These are phyloP conservation scores for Cladophialophora psammophila DNA, from an alignment of 2,329 filamentous ascomycete genomes.

Conservation along the genomic window DNA sequence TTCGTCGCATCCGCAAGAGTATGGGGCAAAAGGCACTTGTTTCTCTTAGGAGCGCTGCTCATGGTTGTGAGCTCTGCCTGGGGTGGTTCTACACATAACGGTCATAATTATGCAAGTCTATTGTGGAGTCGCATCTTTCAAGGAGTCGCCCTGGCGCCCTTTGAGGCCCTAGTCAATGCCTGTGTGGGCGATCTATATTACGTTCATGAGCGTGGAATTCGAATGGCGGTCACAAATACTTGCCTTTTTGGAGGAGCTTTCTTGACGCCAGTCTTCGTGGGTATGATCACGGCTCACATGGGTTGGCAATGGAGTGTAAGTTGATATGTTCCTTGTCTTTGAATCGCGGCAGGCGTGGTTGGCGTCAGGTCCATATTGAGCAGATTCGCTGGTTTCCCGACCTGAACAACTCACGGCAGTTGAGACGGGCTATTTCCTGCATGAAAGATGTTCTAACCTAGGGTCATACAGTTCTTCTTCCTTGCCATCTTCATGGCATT, in stretches of 20 bases:
- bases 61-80: slow-evolving; percentile 78
- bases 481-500: slow-evolving; percentile 81
- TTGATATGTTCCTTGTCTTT: slow-evolving; percentile 47
- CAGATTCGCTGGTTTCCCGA: background rate
- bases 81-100: slow-evolving; percentile 69
- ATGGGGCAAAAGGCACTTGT: slow-evolving; percentile 91
- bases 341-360: slow-evolving; percentile 41
- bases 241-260: slow-evolving; percentile 75
- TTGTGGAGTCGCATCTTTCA: slow-evolving; percentile 83
- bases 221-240: slow-evolving; percentile 83
- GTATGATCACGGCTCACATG: slow-evolving; percentile 37
- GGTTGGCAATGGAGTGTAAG: slow-evolving; percentile 40
- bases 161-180: slow-evolving; percentile 88
- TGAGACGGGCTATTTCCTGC: slow-evolving; percentile 69
- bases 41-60: slow-evolving; percentile 77
- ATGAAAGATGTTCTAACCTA: slow-evolving; percentile 6
- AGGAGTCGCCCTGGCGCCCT: slow-evolving; percentile 84
- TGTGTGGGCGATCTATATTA: slow-evolving; percentile 89
- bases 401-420: background rate
- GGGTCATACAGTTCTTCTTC: slow-evolving; percentile 69
- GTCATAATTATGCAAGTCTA: slow-evolving; percentile 73
- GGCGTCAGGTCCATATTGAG: background rate
- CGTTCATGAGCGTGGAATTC: slow-evolving; percentile 77
- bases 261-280: slow-evolving; percentile 86
- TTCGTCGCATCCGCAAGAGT: slow-evolving; percentile 87